Base-by-base conservation (phyloP, 441 rosid genomes). In the Adansonia grandidieri region DNA sequence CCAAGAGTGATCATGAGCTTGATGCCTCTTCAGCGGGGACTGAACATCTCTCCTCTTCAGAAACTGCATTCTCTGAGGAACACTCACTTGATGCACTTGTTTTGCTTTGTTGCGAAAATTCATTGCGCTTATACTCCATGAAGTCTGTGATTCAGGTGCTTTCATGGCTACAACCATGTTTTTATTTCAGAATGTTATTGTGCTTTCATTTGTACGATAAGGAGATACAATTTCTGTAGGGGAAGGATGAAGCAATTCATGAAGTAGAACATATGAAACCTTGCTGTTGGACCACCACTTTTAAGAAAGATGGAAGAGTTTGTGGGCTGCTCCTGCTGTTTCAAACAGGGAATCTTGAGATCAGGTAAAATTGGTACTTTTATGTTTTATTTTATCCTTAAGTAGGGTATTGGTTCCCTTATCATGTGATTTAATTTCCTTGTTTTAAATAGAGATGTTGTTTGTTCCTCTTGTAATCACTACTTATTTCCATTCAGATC, bases 251-350 rank as follows among this genome's bases (percentile, higher is more conserved):
- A 86, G 67, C 83, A 65, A 82, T 85, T 78, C 78, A 45, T 75
- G 86, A 88, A 89, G 87, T 88, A 86, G 90, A 89, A 75, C 89
- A 81, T 84, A 74, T 80, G 48, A 85, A 82, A 67, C 86, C 85
- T 78, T 91, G 96, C 81, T 89, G 89, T 80, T 91, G 96, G 93
- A 79, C 87, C 70, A 74, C 92, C 71, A 84, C 85, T 42, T 84
- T 91, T 32, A 80, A 71, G 83, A 90, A 88, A 78, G 89, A 85
- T 71, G 90, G 79, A 79, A 73, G 79, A 70, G 79, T 82, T 75
- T 77, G 80, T 78, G 93, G 91, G 71, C 80, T 88, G 71, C 72
- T 87, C 24, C 80, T 82, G 75, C 79, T 91, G 54, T 91, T 87
- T 84, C 85, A 86, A 82, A 89, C 89, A 17, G 96, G 96, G 81